Conservation (phyloP, 345 rosid species). For the Ceriops tagal region DNA sequence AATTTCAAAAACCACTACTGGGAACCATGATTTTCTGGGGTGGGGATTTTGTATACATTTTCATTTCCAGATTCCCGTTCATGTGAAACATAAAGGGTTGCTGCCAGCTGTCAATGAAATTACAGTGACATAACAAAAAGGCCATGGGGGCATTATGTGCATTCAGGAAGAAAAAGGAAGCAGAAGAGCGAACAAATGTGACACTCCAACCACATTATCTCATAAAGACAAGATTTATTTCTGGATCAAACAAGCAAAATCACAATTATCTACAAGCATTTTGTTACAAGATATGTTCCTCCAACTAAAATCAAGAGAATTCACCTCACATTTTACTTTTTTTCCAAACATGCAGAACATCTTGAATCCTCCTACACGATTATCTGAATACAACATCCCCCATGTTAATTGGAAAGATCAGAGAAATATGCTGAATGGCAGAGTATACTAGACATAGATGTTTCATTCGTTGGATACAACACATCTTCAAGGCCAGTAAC, state of each 20-base stretch:
- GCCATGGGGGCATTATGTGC: too few relatives aligned
- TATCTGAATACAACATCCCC: constrained; percentile 11
- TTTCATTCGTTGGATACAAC: neutral
- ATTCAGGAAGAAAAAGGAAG: too few relatives aligned
- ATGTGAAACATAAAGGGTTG: too few relatives aligned
- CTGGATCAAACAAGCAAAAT: constrained; percentile 8
- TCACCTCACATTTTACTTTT: constrained; percentile 19
- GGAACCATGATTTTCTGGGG: constrained; percentile 11
- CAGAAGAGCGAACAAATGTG: neutral
- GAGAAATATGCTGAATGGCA: constrained; percentile 19
- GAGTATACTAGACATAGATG: constrained; percentile 1
- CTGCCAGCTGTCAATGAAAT: too few relatives aligned
- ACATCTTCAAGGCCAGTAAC: constrained; percentile 3
- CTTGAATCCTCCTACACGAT: constrained; percentile 24
- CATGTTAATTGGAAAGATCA: constrained; percentile 21
- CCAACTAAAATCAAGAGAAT: constrained; percentile 17
- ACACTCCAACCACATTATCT: neutral
- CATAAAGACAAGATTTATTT: neutral
- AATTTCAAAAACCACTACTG: neutral
- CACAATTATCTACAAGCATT: constrained; percentile 16
- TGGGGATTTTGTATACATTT: neutral
- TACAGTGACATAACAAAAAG: too few relatives aligned
- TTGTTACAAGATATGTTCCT: constrained; percentile 6
- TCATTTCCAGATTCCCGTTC: too few relatives aligned
- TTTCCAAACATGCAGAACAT: constrained; percentile 13